A percentile compares a stretch with the other conserved stretches of the same genome.
Conservation (phyloP, 768 basidiomycete genomes). For the Scleroderma citrinum region DNA sequence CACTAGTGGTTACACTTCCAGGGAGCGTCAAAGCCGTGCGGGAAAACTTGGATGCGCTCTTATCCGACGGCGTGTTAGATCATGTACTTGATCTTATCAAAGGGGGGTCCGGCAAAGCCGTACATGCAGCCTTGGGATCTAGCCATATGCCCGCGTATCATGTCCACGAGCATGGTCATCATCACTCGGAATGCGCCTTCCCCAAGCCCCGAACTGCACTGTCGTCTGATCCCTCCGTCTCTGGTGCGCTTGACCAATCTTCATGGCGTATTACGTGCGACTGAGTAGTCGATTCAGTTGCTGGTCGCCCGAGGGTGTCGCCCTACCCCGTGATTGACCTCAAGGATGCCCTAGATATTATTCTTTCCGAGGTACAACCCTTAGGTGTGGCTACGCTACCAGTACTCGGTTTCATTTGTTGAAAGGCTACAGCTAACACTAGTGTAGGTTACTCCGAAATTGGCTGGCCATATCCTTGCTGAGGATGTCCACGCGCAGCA, state of each 20-base stretch:
- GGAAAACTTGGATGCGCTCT: constrained; percentile 64
- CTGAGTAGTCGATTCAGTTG: constrained; percentile 35
- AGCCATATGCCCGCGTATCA: constrained; percentile 17
- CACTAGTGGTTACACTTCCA: constrained; percentile 74
- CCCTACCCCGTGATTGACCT: constrained; percentile 71
- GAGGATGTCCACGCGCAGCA: constrained; percentile 65
- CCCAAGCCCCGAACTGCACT: constrained; percentile 54
- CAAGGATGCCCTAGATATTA: constrained; percentile 53
- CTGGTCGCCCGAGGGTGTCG: constrained; percentile 67
- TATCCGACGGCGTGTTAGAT: constrained; percentile 49
- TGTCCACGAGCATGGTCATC: constrained; percentile 31
- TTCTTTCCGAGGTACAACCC: constrained; percentile 44
- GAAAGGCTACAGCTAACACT: neutral
- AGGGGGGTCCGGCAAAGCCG: constrained; percentile 57
- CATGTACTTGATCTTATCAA: constrained; percentile 71
- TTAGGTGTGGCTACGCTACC: constrained; percentile 35
- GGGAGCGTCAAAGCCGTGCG: constrained; percentile 82
- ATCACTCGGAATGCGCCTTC: constrained; percentile 35
- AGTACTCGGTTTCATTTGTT: constrained; percentile 30
- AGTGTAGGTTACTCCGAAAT: constrained; percentile 47
- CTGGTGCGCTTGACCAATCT: constrained; percentile 42
- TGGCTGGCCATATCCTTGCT: constrained; percentile 70
- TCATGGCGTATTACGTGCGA: neutral
- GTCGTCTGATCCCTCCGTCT: constrained; percentile 63
- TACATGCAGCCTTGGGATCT: constrained; percentile 48